Percentiles rank a stretch among this genome's conserved stretches.
Conservation (phyloP, 805 yeast species). For the Pichia nakasei region DNA sequence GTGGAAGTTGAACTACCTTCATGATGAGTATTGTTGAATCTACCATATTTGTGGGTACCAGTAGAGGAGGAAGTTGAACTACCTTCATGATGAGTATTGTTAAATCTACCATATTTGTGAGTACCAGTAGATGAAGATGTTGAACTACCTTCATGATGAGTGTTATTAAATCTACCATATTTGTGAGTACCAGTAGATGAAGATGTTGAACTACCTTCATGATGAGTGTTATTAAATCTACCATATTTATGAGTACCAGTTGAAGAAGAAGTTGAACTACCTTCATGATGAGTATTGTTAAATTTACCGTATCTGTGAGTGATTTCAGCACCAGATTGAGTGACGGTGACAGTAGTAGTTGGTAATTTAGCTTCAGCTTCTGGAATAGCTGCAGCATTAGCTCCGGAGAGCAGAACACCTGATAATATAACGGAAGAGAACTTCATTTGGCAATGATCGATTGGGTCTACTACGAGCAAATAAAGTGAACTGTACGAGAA, state of each 20-base stretch:
- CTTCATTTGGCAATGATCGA: slow-evolving; percentile 30
- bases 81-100: slow-evolving; percentile 31
- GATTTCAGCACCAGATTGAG: slow-evolving; percentile 27
- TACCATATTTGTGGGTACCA: slow-evolving; percentile 39
- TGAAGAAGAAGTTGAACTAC: slow-evolving; percentile 18
- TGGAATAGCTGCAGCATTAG: slow-evolving; percentile 23
- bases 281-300: slow-evolving; percentile 33
- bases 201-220: slow-evolving; percentile 6
- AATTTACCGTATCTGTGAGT: slow-evolving; percentile 48
- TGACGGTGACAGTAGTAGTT: slow-evolving; percentile 27
- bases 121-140: slow-evolving; percentile 36
- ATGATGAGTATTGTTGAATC: slow-evolving; percentile 42
- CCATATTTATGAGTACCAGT: slow-evolving; percentile 50
- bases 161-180: slow-evolving; percentile 44
- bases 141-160: slow-evolving; percentile 32
- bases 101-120: slow-evolving; percentile 48
- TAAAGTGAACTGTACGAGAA: neutral
- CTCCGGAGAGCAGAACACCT: slow-evolving; percentile 24
- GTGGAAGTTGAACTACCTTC: slow-evolving; percentile 30
- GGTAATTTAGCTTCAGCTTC: slow-evolving; percentile 25
- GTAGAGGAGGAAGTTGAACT: slow-evolving; percentile 25
- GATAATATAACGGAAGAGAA: slow-evolving; percentile 26
- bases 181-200: slow-evolving; percentile 33
- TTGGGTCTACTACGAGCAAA: neutral
- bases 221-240: slow-evolving; percentile 41